These are phyloP conservation scores for Ophiostoma australiae DNA, from an alignment of 2,329 filamentous ascomycete genomes.

Conservation along the genomic window DNA sequence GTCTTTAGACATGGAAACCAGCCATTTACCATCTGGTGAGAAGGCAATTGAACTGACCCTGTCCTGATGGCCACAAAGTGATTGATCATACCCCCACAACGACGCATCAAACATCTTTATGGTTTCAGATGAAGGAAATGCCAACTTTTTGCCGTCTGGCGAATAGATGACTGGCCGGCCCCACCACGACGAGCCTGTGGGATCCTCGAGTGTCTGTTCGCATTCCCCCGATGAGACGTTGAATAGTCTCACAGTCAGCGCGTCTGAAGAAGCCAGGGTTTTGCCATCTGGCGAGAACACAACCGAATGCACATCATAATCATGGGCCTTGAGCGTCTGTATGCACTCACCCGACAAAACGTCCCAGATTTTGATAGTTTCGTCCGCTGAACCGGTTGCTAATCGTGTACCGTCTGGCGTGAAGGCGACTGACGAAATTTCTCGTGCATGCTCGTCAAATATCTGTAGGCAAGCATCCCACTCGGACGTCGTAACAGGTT, in stretches of 20 bases:
- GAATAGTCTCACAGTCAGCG: too few relatives aligned
- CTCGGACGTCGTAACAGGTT: not conserved
- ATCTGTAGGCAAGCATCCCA: not conserved
- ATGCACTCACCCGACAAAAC: not conserved
- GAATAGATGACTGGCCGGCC: not conserved
- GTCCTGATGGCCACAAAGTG: not conserved
- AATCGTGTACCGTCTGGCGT: not conserved
- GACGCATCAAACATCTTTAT: not conserved
- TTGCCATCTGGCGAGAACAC: not conserved
- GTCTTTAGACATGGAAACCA: not conserved
- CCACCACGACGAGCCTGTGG: fast-evolving
- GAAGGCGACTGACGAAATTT: not conserved
- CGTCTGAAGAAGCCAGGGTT: not conserved
- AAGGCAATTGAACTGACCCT: not conserved
- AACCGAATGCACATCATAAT: not conserved
- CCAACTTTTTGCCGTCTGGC: not conserved
- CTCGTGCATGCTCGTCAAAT: fast-evolving
- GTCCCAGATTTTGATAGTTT: not conserved
- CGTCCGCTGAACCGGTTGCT: not conserved
- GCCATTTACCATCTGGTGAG: not conserved
- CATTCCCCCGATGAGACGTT: not conserved
- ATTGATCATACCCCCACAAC: not conserved
- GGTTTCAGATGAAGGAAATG: fast-evolving
- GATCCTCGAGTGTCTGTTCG: not conserved
- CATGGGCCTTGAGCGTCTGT: not conserved